Evolutionary conservation across 1,284 basidiomycete genomes (phyloP), one percentile per base, ranked within the genome.

Genomic region (Ceraceosorus guamensis): DNA sequence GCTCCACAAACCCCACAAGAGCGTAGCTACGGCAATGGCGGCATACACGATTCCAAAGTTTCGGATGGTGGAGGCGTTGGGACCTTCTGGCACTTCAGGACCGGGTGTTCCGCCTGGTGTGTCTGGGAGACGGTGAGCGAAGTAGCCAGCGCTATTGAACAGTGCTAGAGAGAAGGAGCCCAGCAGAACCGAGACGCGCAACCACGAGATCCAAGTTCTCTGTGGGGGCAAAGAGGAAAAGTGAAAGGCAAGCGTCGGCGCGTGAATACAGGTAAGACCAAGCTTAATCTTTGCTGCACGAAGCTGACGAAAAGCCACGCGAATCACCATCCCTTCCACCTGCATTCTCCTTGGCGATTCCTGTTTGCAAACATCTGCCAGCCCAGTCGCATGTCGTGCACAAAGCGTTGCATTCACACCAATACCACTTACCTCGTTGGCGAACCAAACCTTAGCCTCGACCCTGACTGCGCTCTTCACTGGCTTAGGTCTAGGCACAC

Each of bases 31-130:
- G 4, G 71, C 72, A 45, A 97, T 87, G 2, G 81, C 67, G 6
- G 91, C 90, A 69, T 97, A 98, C 1, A 83, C 78, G 63, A 89
- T 86, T 0, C 91, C 89, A 77, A 98, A 92, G 37, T 80, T 81
- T 35, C 84, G 83, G 0, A 89, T 86, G 34, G 89, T 77, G 0
- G 80, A 68, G 69, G 93, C 89, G 59, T 69, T 50, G 65, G 77
- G 55, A 68, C 74, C 44, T 70, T 18, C 34, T 16, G 56, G 53
- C 6, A 47, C 10, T 24, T 57, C 3, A 11, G 56, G 56, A 16
- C 56, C 56, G 10, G 31, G 39, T 8, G 24, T 33, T 11, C 48
- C 45, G 14, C 54, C 50, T 7, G 53, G 53, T 41, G 51, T 45
- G 44, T 51, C 50, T 18, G 48, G 56, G 35, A 53, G 39, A 24